A percentile compares a stretch with the other conserved stretches of the same genome.
Conservation (phyloP, 1,139 yeast species). For the Geotrichum aggregatum region DNA sequence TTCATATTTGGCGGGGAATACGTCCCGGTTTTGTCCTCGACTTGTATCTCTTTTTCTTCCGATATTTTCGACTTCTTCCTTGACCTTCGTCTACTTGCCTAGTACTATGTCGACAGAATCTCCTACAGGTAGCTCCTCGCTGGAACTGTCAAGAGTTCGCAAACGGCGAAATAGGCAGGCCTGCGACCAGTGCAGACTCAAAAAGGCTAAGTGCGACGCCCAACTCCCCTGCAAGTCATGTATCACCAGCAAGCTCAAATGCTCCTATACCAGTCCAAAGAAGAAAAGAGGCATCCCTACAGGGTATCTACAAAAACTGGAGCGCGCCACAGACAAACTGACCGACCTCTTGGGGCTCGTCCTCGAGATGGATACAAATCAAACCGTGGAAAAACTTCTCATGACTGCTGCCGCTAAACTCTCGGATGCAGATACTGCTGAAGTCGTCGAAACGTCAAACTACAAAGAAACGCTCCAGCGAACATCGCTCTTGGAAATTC, state of each 20-base stretch:
- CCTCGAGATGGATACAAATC: background rate
- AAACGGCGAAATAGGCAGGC: slow-evolving; percentile 15
- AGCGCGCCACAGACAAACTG: slow-evolving; percentile 14
- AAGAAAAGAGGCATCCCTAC: slow-evolving; percentile 19
- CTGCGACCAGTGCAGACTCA: slow-evolving; percentile 18
- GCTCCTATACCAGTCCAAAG: slow-evolving; percentile 14
- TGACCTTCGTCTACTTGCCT: background rate
- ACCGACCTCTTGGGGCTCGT: slow-evolving; percentile 12
- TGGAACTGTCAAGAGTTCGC: no score
- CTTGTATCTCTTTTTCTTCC: no score
- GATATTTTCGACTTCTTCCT: background rate
- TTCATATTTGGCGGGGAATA: no score
- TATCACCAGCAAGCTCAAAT: background rate
- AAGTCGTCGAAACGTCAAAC: no score
- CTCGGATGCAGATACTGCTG: no score
- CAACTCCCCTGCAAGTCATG: slow-evolving; percentile 15
- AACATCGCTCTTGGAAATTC: background rate
- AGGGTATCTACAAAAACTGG: slow-evolving; percentile 19
- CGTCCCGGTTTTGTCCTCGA: no score
- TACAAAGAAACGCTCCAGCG: background rate
- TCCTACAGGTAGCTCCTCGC: background rate
- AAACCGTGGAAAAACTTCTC: no score
- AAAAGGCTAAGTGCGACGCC: slow-evolving; percentile 20
- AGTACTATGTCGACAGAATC: background rate
- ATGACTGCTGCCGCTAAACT: no score